Base-by-base conservation (phyloP, 208 protist species). In the Acanthamoeba pearcei region DNA sequence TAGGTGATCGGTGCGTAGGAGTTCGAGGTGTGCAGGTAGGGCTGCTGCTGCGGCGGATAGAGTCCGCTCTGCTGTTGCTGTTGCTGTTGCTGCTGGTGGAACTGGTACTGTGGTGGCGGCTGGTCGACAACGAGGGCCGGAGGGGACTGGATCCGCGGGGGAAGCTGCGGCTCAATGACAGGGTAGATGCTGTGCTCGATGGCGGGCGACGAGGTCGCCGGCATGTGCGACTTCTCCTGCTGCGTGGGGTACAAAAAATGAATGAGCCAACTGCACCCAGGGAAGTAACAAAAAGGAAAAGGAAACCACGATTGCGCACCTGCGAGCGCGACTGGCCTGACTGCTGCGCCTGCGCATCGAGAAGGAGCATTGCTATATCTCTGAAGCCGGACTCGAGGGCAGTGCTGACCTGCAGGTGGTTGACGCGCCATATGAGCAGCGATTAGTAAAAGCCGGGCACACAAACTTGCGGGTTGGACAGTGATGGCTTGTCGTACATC, bases 331-430 rank as follows among this genome's bases (percentile, higher is more conserved):
- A 32, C 24, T 66, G 42, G 86, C 62, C 55, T n/a, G 83, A 42
- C 60, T 92, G 86, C 64, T 92, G 62, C 64, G 86, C 19, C 64
- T 74, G 51, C 0, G 86, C 86, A 22, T 92, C 86, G 38, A 92
- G 46, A 15, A 92, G 64, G 8, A 74, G 62, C 86, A 92, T 92
- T 5, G 64, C 86, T 12, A 92, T 74, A 22, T 92, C 86, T 46
- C 42, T 12, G 60, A 57, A 74, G 19, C 86, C 86, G 10, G 32
- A 74, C 42, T 92, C 86, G 24, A 92, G 27, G 1, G 86, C 86
- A 15, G 64, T 92, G 64, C 46, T 92, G 32, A 92, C 60, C 86
- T 92, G n/a, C 9, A 32, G 29, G 15, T 32, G 35, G 32, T 46
- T 17, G n/a, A 70, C 62, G n/a, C 19, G n/a, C 27, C 5, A 72